Conservation (phyloP, 768 basidiomycete species). For the Scleroderma bovista region DNA sequence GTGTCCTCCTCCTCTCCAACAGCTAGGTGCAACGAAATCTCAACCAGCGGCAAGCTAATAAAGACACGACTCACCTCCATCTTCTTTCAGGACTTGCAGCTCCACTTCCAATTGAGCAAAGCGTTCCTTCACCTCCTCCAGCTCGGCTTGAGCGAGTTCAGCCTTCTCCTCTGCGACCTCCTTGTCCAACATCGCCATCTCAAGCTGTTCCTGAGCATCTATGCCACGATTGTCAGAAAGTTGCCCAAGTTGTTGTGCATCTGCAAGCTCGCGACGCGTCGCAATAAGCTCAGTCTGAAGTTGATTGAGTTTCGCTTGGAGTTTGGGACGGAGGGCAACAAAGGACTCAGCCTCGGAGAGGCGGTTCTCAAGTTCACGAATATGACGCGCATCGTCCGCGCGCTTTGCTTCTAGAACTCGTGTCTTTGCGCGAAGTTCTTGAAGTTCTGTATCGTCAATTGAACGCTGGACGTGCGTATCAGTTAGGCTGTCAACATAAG, state of each 20-base stretch:
- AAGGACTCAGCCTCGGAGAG: slow-evolving; percentile 81
- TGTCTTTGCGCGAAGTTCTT: slow-evolving; percentile 79
- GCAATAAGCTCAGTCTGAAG: slow-evolving; percentile 76
- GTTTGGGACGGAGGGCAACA: slow-evolving; percentile 78
- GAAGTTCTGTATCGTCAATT: slow-evolving; percentile 55
- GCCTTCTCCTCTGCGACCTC: slow-evolving; percentile 94
- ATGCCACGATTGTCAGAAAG: slow-evolving; percentile 64
- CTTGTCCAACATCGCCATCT: slow-evolving; percentile 93
- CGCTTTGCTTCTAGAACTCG: slow-evolving; percentile 84
- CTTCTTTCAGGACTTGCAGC: slow-evolving; percentile 70
- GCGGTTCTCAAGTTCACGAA: slow-evolving; percentile 82
- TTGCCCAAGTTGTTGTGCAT: slow-evolving; percentile 68
- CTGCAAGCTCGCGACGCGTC: slow-evolving; percentile 70
- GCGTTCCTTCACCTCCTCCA: slow-evolving; percentile 75
- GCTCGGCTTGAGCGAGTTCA: slow-evolving; percentile 70
- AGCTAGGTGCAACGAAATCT: slow-evolving; percentile 5
- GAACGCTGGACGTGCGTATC: slow-evolving; percentile 13
- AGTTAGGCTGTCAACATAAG: slow-evolving; percentile 7
- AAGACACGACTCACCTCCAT: slow-evolving; percentile 22
- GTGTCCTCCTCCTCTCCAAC: slow-evolving; percentile 26
- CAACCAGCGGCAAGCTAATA: slow-evolving; percentile 6
- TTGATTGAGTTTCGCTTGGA: slow-evolving; percentile 80
- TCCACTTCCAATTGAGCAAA: slow-evolving; percentile 81
- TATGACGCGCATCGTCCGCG: slow-evolving; percentile 76
- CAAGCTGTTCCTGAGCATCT: slow-evolving; percentile 85